Evolutionary conservation across 2,329 filamentous ascomycete species (phyloP).

Genomic region (Colletotrichum tanaceti): DNA sequence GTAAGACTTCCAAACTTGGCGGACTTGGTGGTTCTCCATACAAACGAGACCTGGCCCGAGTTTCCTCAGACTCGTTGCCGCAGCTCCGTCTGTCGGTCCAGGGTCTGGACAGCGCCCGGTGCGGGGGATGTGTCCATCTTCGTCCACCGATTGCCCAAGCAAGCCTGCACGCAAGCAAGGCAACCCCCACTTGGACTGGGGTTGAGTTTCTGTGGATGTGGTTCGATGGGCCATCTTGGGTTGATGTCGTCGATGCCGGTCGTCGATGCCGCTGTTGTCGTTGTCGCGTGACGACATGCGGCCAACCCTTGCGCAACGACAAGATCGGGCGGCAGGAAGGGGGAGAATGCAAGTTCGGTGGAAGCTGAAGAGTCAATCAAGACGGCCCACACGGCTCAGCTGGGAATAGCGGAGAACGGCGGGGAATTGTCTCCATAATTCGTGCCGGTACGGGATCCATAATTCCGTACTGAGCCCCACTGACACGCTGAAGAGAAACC

Average conservation of each 20-base stretch:
- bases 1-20: not conserved
- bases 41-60: slow-evolving; percentile 26
- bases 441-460: too few relatives aligned
- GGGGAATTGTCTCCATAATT: too few relatives aligned
- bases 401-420: not conserved
- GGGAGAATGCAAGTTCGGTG: not conserved
- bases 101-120: slow-evolving; percentile 12
- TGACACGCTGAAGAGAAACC: too few relatives aligned
- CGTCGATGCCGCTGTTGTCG: not conserved
- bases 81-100: slow-evolving; percentile 19
- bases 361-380: not conserved
- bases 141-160: not conserved
- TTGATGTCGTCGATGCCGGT: slow-evolving; percentile 2
- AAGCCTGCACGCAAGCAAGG: not conserved
- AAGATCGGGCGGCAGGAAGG: slow-evolving; percentile 1
- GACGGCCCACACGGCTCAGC: not conserved
- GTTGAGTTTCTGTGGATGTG: not conserved
- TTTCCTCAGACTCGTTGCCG: not conserved
- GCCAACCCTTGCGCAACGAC: slow-evolving; percentile 9
- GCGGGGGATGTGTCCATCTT: not conserved
- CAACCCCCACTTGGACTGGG: not conserved
- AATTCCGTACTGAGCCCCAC: too few relatives aligned
- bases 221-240: not conserved
- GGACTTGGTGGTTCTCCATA: not conserved
- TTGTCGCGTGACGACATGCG: not conserved